Evolutionary conservation across 2,329 filamentous ascomycete genomes (phyloP).

Genomic region (Diaporthe eres): DNA sequence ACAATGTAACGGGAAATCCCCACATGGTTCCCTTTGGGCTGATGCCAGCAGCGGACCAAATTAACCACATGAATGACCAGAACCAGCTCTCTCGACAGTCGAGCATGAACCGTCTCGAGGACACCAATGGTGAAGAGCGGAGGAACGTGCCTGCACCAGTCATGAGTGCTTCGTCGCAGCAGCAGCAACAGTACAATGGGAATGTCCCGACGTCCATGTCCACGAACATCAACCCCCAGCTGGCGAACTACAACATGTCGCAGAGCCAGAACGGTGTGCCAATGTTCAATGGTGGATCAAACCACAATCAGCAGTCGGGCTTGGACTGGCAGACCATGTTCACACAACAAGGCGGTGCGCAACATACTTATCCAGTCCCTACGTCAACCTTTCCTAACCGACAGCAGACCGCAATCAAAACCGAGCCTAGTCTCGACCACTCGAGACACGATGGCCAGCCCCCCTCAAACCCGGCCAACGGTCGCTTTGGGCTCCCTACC

Average conservation of each 20-base stretch:
- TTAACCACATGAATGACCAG: constrained; percentile 74
- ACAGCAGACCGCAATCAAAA: constrained; percentile 79
- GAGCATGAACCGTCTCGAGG: constrained; percentile 72
- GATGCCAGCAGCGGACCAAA: constrained; percentile 64
- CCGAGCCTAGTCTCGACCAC: constrained; percentile 71
- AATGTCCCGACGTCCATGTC: constrained; percentile 74
- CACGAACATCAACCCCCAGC: constrained; percentile 72
- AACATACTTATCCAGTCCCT: constrained; percentile 66
- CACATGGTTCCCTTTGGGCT: constrained; percentile 64
- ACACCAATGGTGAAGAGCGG: constrained; percentile 69
- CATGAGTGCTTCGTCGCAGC: constrained; percentile 63
- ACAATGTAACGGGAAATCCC: constrained; percentile 69
- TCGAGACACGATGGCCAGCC: constrained; percentile 62
- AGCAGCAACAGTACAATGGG: constrained; percentile 70
- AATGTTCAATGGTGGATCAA: constrained; percentile 70
- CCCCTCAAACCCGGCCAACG: constrained; percentile 60
- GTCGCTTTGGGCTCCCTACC: constrained; percentile 60
- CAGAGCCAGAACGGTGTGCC: constrained; percentile 74
- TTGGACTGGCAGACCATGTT: constrained; percentile 86
- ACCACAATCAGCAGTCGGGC: constrained; percentile 72
- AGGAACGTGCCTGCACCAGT: constrained; percentile 68
- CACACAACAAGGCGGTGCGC: constrained; percentile 73
- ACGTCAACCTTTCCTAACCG: constrained; percentile 76
- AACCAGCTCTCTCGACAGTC: constrained; percentile 73
- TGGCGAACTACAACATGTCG: constrained; percentile 75